Evolutionary conservation across 1,284 basidiomycete species (phyloP), one percentile per base, ranked within the genome.

Genomic region (Moesziomyces sp.): DNA sequence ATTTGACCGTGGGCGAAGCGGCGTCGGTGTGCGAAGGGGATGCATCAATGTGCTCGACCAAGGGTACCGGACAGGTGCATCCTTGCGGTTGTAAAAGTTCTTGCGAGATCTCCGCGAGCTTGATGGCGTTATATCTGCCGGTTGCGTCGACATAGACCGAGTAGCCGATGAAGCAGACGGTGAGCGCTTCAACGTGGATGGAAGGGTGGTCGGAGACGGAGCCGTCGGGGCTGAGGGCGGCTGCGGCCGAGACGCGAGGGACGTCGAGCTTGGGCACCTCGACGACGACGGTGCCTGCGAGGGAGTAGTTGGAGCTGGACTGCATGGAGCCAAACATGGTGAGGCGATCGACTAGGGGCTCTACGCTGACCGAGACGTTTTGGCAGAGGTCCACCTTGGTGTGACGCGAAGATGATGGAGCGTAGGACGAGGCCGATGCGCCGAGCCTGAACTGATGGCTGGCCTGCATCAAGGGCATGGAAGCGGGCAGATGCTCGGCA

Each of bases 271-370:
- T 69, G 30, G 70, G 70, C 1, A 73, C 57, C 40, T 73, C 53
- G 43, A 82, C 53, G 21, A 74, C 60, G 19, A 80, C 68, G 21
- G 56, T 68, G 21, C 81, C 80, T 5, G 80, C 80, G 18, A 83
- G 62, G n/a, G 81, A 84, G 55, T 84, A 84, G 46, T 81, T 83
- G 46, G 77, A 75, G 46, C 77, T 77, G 7, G 82, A 78, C 57
- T 84, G 81, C 40, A 80, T 75, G 26, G 81, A 79, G 23, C 82
- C 82, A 52, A 84, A 84, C 82, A 84, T 84, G 59, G 69, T 72
- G 57, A 84, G 62, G 14, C 53, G 56, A 28, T 79, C 78, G 14
- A 64, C 52, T 23, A 77, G 46, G 4, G 82, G 82, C 34, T 73
- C 68, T 21, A 81, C 72, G 3, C 35, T 46, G 49, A 77, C 46